Evolutionary conservation across 2,329 filamentous ascomycete genomes (phyloP).

Genomic region (Trichophyton mentagrophytes): DNA sequence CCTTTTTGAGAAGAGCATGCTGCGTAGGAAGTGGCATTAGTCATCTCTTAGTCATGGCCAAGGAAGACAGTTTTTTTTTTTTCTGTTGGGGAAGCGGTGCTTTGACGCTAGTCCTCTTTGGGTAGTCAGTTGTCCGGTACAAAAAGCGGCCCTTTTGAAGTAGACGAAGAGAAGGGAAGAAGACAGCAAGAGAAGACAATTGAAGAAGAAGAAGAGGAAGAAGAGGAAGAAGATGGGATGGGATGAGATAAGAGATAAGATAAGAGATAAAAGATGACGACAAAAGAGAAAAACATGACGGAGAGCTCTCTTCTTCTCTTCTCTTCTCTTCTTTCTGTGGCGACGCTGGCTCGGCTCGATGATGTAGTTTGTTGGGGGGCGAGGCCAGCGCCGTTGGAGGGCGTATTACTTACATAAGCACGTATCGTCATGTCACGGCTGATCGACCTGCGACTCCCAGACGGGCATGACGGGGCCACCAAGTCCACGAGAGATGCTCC

Average conservation of each 20-base stretch:
- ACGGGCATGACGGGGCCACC: no score
- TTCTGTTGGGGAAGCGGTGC: slow-evolving; percentile 1
- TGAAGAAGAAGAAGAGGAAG: not conserved
- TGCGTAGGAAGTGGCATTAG: not conserved
- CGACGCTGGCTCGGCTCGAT: not conserved
- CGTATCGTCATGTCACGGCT: not conserved
- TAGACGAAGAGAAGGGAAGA: not conserved
- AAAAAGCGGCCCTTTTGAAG: not conserved
- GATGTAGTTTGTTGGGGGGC: not conserved
- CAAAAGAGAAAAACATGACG: not conserved
- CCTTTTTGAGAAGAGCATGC: not conserved
- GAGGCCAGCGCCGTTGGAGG: not conserved
- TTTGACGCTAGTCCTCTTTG: not conserved
- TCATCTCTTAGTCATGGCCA: slow-evolving; percentile 1
- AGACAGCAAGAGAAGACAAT: not conserved
- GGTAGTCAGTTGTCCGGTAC: not conserved
- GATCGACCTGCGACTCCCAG: not conserved
- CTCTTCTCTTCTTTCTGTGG: not conserved
- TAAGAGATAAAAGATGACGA: no score
- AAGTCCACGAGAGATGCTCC: not conserved
- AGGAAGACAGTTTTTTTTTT: not conserved
- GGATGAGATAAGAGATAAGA: not conserved
- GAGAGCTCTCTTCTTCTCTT: no score
- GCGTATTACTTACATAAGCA: not conserved
- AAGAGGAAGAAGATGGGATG: not conserved